Base-by-base conservation (phyloP, 768 basidiomycete species). In the Stropharia rugosoannulata region DNA sequence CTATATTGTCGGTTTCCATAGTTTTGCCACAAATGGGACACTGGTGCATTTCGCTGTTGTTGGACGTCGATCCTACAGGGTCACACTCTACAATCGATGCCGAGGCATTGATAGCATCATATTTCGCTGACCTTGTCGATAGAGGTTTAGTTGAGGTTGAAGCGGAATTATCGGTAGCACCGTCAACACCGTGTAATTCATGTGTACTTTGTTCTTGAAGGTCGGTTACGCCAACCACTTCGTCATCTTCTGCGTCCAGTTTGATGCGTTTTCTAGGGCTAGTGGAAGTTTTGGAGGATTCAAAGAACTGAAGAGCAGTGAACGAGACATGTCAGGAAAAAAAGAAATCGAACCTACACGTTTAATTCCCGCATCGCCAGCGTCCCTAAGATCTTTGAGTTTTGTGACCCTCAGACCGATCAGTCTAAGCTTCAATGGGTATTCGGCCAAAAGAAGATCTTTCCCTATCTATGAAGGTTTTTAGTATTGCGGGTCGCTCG, bases 351-450 rank as follows among this genome's bases (percentile, higher is more conserved):
- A 36, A 66, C 79, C 50, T 64, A 93, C 94, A 54, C 85, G 80
- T 67, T 89, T 88, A 58, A 97, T 93, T 0, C 91, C 89, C 50
- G 68, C 74, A 4, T 63, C 59, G 11, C 65, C 55, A 42, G 70
- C 56, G 5, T 77, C 76, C 55, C 80, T 80, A 29, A 95, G 70
- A 71, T 99, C 96, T 65, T 90, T 91, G 61, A 99, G 73, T 59
- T 92, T 95, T 3, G 92, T 95, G 9, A 96, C 79, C 43, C 95
- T 78, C 25, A 99, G 73, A 5, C 96, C 96, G 59, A 99, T 88
- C 18, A 99, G 76, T 32, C 96, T 81, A 19, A 98, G 73, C 29
- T 80, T 84, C 27, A 95, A 68, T 0, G 93, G 93, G 36, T 90
- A 71, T 69, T 95, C 94, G 6, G 87, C 81, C 54, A 87, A 77